phyloP scores from a whole-genome alignment of 352 stramenopile species.

The Globisporangium cylindrosporum region DNA sequence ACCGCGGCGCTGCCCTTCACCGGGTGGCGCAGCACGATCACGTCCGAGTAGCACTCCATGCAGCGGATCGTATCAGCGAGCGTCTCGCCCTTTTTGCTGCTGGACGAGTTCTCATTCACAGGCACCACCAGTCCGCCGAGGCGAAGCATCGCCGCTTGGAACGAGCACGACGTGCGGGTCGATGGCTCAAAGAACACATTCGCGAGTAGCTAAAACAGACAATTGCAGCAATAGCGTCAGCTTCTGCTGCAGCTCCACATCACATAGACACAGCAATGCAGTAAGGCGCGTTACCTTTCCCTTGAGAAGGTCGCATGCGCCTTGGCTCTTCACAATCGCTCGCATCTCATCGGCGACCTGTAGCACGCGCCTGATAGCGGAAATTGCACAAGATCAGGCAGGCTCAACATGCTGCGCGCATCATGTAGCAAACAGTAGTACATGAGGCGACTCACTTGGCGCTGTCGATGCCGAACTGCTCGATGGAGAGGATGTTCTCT shows the following conservation, averaged over 20 bases:
- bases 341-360: conserved; percentile 82
- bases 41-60: conserved; percentile 95
- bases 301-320: conserved; percentile 74
- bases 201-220: conserved; percentile 76
- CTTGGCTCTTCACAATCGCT: conserved; percentile 69
- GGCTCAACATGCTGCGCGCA: background rate
- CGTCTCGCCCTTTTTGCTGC: conserved; percentile 97
- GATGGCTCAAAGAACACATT: conserved; percentile 99
- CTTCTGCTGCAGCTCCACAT: background rate
- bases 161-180: conserved; percentile 97
- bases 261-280: background rate
- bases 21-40: conserved; percentile 95
- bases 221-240: background rate
- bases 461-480: conserved; percentile 74
- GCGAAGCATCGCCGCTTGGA: conserved; percentile 96
- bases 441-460: conserved; percentile 42
- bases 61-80: conserved; percentile 97
- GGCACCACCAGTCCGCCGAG: conserved; percentile 94
- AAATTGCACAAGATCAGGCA: conserved; percentile 11
- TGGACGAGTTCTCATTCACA: conserved; percentile 93
- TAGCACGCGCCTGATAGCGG: conserved; percentile 51
- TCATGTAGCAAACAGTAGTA: conserved; percentile 7
- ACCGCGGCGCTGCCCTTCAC: conserved; percentile 82
- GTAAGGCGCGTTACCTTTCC: conserved; percentile 46
- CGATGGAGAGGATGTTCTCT: conserved; percentile 76